Conservation (phyloP, 2,329 filamentous ascomycete species). For the Fonsecaea pedrosoi region DNA sequence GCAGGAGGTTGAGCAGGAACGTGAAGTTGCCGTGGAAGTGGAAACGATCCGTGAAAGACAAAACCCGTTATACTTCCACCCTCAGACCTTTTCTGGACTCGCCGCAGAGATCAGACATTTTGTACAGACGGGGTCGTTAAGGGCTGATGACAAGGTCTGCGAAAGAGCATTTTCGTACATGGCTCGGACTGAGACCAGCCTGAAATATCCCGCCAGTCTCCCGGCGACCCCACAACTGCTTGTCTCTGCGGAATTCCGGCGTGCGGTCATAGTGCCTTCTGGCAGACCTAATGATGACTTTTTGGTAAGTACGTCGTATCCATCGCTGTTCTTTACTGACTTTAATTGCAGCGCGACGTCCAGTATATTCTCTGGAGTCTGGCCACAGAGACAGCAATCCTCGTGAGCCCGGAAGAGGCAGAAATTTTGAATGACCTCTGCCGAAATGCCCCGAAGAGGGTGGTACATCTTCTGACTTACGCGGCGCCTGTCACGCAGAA, state of each 20-base stretch:
- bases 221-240: conserved; percentile 45
- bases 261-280: conserved; percentile 48
- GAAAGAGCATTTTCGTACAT: conserved; percentile 18
- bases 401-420: conserved; percentile 67
- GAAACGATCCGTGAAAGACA: conserved; percentile 66
- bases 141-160: conserved; percentile 5
- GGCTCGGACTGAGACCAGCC: conserved; percentile 44
- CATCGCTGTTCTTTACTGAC: not conserved
- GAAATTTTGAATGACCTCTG: conserved; percentile 58
- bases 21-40: conserved; percentile 67
- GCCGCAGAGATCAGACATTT: conserved; percentile 54
- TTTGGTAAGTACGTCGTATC: conserved; percentile 41
- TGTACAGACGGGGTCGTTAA: conserved; percentile 41
- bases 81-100: conserved; percentile 55
- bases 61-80: conserved; percentile 50
- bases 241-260: conserved; percentile 60
- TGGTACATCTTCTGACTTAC: conserved; percentile 60
- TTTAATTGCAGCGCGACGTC: conserved; percentile 49
- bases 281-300: conserved; percentile 51
- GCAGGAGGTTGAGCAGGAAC: conserved; percentile 70
- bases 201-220: conserved; percentile 15
- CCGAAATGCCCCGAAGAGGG: conserved; percentile 33
- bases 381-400: conserved; percentile 30
- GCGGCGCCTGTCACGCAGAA: conserved; percentile 53
- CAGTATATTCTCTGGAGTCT: conserved; percentile 60